Evolutionary conservation across 2,329 filamentous ascomycete genomes (phyloP).

Genomic region (Scedosporium dehoogii): DNA sequence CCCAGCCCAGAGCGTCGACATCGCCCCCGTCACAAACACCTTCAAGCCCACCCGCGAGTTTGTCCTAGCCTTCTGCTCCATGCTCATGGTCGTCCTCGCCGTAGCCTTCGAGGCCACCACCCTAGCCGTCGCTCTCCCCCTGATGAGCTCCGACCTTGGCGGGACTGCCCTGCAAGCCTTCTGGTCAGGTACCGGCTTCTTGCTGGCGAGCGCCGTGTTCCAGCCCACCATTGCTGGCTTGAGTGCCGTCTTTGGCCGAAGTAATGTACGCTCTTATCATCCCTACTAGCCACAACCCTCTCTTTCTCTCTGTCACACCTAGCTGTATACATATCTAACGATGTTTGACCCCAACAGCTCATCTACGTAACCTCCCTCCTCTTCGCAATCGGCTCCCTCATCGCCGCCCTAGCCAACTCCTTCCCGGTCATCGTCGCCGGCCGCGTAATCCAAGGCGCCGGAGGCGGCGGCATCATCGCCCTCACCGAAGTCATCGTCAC

Average conservation of each 20-base stretch:
- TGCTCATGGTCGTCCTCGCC: slow-evolving; percentile 45
- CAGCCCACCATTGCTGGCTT: slow-evolving; percentile 36
- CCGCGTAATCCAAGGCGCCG: slow-evolving; percentile 24
- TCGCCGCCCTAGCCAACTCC: slow-evolving; percentile 22
- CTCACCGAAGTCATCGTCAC: slow-evolving; percentile 23
- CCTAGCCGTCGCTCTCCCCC: slow-evolving; percentile 20
- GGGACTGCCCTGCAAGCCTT: slow-evolving; percentile 54
- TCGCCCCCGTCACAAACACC: slow-evolving; percentile 4
- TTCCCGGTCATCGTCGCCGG: slow-evolving; percentile 22
- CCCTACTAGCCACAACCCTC: background rate
- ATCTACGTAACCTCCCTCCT: slow-evolving; percentile 20
- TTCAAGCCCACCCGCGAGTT: slow-evolving; percentile 27
- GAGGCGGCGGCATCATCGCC: slow-evolving; percentile 23
- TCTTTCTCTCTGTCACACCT: background rate
- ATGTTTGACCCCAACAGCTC: slow-evolving; percentile 4
- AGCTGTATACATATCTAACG: background rate
- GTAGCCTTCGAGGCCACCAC: slow-evolving; percentile 23
- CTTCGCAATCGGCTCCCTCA: slow-evolving; percentile 29
- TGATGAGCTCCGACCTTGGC: slow-evolving; percentile 37
- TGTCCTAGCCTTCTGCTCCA: slow-evolving; percentile 37
- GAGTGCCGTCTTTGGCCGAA: slow-evolving; percentile 25
- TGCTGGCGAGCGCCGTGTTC: slow-evolving; percentile 54
- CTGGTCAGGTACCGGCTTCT: slow-evolving; percentile 62
- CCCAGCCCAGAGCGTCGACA: background rate
- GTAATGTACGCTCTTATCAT: slow-evolving; percentile 10